phyloP scores from a whole-genome alignment of 306 rosid species.

The Rosa lucieae region DNA sequence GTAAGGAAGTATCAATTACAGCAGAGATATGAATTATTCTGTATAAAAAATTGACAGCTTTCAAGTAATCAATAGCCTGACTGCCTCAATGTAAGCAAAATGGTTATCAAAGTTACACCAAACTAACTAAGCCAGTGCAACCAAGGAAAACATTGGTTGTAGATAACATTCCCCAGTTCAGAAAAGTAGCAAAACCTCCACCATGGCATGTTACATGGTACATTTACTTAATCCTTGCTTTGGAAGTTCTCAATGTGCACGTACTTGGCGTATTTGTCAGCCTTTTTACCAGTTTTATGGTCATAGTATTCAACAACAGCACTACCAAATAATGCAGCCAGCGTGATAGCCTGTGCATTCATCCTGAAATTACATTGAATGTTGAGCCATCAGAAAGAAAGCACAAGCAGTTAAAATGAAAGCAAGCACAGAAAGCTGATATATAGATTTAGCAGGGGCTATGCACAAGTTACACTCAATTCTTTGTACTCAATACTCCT shows the following conservation, averaged over 20 bases:
- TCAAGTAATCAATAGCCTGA: not conserved
- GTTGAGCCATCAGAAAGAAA: slow-evolving; percentile 15
- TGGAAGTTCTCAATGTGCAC: slow-evolving; percentile 41
- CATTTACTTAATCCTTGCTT: slow-evolving; percentile 35
- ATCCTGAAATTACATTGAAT: slow-evolving; percentile 48
- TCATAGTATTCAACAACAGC: slow-evolving; percentile 88
- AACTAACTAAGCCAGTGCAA: not conserved
- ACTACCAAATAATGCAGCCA: slow-evolving; percentile 86
- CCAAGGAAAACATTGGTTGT: not conserved
- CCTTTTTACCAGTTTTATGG: slow-evolving; percentile 44
- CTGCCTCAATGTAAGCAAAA: not conserved
- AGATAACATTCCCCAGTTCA: not conserved
- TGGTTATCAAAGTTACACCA: not conserved
- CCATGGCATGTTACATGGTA: not conserved
- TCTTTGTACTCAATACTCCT: not conserved
- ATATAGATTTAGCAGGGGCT: not conserved
- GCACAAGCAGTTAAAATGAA: not conserved
- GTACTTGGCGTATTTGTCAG: slow-evolving; percentile 45
- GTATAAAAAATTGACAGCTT: not conserved
- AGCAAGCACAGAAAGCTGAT: not conserved
- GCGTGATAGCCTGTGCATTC: slow-evolving; percentile 93
- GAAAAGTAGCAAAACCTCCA: not conserved
- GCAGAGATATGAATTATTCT: not conserved
- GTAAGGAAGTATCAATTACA: not conserved
- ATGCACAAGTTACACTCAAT: not conserved